phyloP scores from a whole-genome alignment of 345 rosid genomes.

The Sisymbrium irio region DNA sequence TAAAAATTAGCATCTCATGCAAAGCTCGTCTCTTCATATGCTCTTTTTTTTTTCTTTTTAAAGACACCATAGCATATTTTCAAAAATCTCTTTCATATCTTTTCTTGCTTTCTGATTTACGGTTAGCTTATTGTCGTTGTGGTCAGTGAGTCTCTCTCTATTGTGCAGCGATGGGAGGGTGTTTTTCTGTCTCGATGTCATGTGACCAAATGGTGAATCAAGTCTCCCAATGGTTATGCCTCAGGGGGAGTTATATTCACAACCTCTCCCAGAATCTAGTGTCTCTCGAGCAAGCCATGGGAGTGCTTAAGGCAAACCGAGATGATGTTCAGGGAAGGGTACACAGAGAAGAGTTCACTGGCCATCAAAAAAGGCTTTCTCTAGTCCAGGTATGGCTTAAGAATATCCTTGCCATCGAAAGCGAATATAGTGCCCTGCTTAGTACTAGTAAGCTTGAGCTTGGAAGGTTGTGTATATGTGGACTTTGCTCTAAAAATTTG shows the following conservation, averaged over 20 bases:
- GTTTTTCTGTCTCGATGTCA: neutral
- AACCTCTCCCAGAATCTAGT: neutral
- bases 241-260: neutral
- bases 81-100: neutral
- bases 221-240: neutral
- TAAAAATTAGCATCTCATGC: too few species aligned
- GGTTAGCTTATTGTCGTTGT: neutral
- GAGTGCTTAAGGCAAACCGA: neutral
- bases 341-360: neutral
- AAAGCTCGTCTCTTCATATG: neutral
- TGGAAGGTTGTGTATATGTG: neutral
- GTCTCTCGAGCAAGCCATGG: neutral
- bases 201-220: neutral
- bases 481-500: neutral
- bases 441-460: neutral
- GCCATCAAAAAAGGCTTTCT: neutral
- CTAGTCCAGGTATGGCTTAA: conserved; percentile 10
- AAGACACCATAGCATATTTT: too few species aligned
- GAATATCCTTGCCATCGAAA: neutral
- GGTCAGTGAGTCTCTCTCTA: neutral
- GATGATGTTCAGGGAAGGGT: neutral
- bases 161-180: neutral
- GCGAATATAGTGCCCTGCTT: neutral
- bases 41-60: too few species aligned
- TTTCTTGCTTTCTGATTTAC: neutral